A percentile compares a stretch with the other conserved stretches of the same genome.
Evolutionary conservation across 106 monocot species (phyloP).

Genomic region (Alisma plantagoaquatica): DNA sequence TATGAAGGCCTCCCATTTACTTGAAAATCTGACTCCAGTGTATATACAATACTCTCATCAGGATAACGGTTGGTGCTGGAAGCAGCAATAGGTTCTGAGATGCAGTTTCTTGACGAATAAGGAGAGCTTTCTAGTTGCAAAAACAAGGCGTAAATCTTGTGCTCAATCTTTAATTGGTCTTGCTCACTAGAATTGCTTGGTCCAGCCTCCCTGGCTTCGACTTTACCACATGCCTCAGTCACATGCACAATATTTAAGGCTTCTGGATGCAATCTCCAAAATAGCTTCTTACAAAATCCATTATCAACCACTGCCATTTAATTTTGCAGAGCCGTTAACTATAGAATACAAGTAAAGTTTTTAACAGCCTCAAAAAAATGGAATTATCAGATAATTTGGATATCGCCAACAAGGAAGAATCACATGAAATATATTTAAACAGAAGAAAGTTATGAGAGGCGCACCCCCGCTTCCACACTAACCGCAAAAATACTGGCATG

Average conservation of each 20-base stretch:
- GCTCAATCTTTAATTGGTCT: constrained; percentile 33
- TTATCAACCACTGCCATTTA: constrained; percentile 57
- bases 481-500: too few relatives aligned
- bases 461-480: too few relatives aligned
- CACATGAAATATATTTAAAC: too few relatives aligned
- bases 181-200: constrained; percentile 36
- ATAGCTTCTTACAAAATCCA: constrained; percentile 48
- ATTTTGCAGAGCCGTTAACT: too few relatives aligned
- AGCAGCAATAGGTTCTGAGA: constrained; percentile 34
- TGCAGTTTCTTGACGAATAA: constrained; percentile 20
- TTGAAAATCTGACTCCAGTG: constrained; percentile 36
- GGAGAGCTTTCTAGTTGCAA: constrained; percentile 19
- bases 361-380: too few relatives aligned
- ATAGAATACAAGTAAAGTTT: too few relatives aligned
- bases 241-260: constrained; percentile 39
- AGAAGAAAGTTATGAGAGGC: too few relatives aligned
- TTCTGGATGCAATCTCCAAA: constrained; percentile 48
- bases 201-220: constrained; percentile 15
- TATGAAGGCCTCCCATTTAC: constrained; percentile 48
- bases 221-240: constrained; percentile 20
- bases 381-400: too few relatives aligned
- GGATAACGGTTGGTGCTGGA: constrained; percentile 90
- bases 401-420: too few relatives aligned
- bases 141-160: constrained; percentile 46
- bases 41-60: constrained; percentile 65